phyloP scores from a whole-genome alignment of 179 eudicot species.

The Amaranthus tricolor region DNA sequence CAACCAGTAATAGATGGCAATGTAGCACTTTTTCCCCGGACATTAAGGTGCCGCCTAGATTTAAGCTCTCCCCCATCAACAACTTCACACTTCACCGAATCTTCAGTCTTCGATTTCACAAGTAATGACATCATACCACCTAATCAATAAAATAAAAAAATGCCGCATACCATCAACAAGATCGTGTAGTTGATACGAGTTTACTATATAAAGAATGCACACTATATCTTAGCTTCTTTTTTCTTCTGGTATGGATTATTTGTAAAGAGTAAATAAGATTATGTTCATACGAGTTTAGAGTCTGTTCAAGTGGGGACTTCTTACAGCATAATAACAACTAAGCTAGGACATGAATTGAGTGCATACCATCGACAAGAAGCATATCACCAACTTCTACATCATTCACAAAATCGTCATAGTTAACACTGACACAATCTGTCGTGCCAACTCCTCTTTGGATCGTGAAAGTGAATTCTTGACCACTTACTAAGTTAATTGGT shows the following conservation, averaged over 20 bases:
- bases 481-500: constrained; percentile 74
- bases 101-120: constrained; percentile 81
- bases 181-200: too few relatives aligned
- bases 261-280: not conserved
- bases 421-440: constrained; percentile 81
- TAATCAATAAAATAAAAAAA: constrained; percentile 16
- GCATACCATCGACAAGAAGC: constrained; percentile 89
- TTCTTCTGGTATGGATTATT: too few relatives aligned
- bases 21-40: constrained; percentile 96
- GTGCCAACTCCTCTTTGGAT: constrained; percentile 87
- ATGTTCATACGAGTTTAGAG: not conserved
- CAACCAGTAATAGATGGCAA: constrained; percentile 96
- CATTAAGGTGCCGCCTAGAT: constrained; percentile 91
- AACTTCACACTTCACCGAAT: constrained; percentile 78
- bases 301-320: not conserved
- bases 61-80: constrained; percentile 96
- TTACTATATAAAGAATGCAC: too few relatives aligned
- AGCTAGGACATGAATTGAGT: not conserved
- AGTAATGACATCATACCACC: constrained; percentile 97
- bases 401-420: constrained; percentile 93
- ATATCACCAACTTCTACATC: constrained; percentile 87
- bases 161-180: too few relatives aligned
- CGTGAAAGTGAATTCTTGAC: constrained; percentile 91
- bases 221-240: too few relatives aligned
- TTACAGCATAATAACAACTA: not conserved